Percentiles rank a stretch among this genome's conserved stretches.
Conservation (phyloP, 2,329 filamentous ascomycete species). For the Aspergillus sclerotialis region DNA sequence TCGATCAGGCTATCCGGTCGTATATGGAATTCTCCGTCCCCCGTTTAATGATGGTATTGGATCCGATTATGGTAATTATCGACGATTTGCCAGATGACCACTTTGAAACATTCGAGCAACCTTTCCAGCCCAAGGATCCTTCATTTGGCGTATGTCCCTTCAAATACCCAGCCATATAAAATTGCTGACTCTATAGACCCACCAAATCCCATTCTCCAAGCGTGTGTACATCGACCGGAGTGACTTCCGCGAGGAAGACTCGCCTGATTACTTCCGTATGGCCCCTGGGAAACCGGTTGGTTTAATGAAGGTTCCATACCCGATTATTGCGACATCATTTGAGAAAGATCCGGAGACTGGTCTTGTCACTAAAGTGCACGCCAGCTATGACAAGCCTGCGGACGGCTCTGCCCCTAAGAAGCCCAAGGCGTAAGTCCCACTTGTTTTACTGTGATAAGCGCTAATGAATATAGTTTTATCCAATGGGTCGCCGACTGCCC, state of each 20-base stretch:
- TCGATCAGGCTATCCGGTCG: slow-evolving; percentile 76
- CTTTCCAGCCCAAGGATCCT: slow-evolving; percentile 74
- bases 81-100: slow-evolving; percentile 68
- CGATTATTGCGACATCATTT: slow-evolving; percentile 63
- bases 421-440: slow-evolving; percentile 59
- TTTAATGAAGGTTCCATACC: slow-evolving; percentile 62
- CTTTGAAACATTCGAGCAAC: slow-evolving; percentile 57
- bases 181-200: slow-evolving; percentile 25
- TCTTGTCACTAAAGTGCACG: slow-evolving; percentile 59
- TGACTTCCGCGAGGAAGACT: slow-evolving; percentile 69
- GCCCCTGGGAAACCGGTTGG: slow-evolving; percentile 69
- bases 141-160: slow-evolving; percentile 30
- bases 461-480: slow-evolving; percentile 47
- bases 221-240: slow-evolving; percentile 78
- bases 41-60: slow-evolving; percentile 79
- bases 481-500: slow-evolving; percentile 78
- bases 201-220: slow-evolving; percentile 60
- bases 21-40: slow-evolving; percentile 86
- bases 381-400: slow-evolving; percentile 58
- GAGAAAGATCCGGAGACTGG: slow-evolving; percentile 59
- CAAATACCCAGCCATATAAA: too few relatives aligned
- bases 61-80: slow-evolving; percentile 75
- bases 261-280: slow-evolving; percentile 69
- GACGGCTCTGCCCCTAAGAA: slow-evolving; percentile 56
- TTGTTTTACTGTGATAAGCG: neutral